These are phyloP conservation scores for Pleurostoma richardsiae DNA, from an alignment of 2,329 filamentous ascomycete species.

Conservation along the genomic window DNA sequence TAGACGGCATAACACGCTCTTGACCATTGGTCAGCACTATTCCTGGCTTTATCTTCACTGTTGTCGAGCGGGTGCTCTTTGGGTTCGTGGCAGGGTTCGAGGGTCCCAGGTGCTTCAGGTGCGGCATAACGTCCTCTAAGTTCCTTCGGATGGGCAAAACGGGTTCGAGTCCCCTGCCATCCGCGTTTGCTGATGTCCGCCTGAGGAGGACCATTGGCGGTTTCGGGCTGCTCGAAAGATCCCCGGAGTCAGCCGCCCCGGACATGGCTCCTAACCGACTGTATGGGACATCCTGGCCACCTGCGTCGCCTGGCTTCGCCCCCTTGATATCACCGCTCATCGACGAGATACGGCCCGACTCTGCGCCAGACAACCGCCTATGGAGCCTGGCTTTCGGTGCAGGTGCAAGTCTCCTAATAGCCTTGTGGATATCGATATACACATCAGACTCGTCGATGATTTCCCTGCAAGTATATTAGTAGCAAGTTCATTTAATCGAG, in stretches of 20 bases:
- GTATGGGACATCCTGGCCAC: slow-evolving; percentile 19
- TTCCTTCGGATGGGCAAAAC: slow-evolving; percentile 55
- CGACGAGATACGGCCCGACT: slow-evolving; percentile 15
- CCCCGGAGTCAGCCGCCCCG: slow-evolving; percentile 29
- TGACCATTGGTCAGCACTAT: slow-evolving; percentile 9
- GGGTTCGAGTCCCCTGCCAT: slow-evolving; percentile 42
- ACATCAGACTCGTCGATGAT: slow-evolving; percentile 99
- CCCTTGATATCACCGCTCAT: slow-evolving; percentile 17
- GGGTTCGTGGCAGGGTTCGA: slow-evolving; percentile 63
- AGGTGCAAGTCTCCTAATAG: slow-evolving; percentile 81
- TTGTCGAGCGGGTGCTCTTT: slow-evolving; percentile 54
- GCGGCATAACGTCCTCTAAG: slow-evolving; percentile 56
- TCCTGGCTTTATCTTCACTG: slow-evolving; percentile 62
- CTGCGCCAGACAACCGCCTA: slow-evolving; percentile 24
- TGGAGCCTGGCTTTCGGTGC: slow-evolving; percentile 68
- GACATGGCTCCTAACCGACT: slow-evolving; percentile 27
- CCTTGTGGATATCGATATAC: slow-evolving; percentile 97
- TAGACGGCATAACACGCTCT: slow-evolving; percentile 13
- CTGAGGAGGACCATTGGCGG: slow-evolving; percentile 53
- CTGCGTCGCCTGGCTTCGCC: slow-evolving; percentile 16
- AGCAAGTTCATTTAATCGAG: slow-evolving; percentile 1
- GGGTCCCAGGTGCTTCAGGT: slow-evolving; percentile 61
- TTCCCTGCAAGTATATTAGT: slow-evolving; percentile 55
- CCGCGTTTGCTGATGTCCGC: slow-evolving; percentile 48
- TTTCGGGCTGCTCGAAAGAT: slow-evolving; percentile 40